A percentile compares a stretch with the other conserved stretches of the same genome.
These are phyloP conservation scores for Incumbomyces delicatus DNA, from an alignment of 2,329 filamentous ascomycete species.

Conservation along the genomic window DNA sequence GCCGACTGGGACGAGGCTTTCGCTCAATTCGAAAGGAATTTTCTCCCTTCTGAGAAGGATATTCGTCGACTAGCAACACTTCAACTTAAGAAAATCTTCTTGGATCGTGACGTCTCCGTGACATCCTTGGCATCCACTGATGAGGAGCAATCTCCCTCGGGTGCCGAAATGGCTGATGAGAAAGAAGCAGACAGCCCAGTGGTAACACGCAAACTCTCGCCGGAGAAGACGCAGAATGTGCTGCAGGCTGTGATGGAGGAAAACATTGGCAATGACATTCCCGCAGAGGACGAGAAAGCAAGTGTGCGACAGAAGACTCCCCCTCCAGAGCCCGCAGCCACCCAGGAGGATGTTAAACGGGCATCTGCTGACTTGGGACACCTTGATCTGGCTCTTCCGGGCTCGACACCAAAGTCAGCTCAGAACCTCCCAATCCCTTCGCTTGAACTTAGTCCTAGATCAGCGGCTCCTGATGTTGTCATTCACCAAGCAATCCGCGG, in stretches of 20 bases:
- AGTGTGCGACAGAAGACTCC: background rate
- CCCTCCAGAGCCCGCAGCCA: constrained; percentile 7
- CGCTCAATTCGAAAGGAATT: constrained; percentile 81
- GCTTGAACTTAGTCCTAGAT: background rate
- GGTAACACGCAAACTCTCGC: constrained; percentile 40
- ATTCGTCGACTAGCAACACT: constrained; percentile 84
- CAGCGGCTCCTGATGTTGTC: background rate
- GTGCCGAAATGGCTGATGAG: constrained; percentile 24
- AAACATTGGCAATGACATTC: constrained; percentile 33
- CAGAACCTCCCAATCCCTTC: background rate
- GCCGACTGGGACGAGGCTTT: constrained; percentile 90
- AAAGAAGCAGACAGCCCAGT: constrained; percentile 28
- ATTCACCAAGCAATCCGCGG: background rate
- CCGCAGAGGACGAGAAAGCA: constrained; percentile 9
- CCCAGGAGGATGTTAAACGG: constrained; percentile 12
- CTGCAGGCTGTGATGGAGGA: constrained; percentile 57
- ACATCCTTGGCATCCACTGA: constrained; percentile 64
- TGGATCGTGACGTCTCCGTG: constrained; percentile 72
- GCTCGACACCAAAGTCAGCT: background rate
- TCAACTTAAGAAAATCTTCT: constrained; percentile 89
- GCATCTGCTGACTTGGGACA: constrained; percentile 42
- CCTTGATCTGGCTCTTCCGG: constrained; percentile 46
- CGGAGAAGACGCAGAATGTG: constrained; percentile 55
- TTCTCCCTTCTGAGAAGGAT: constrained; percentile 89
- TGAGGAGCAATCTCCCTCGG: constrained; percentile 46